Conservation (phyloP, 1,139 yeast species). For the Saccharomycopsis hybrid region DNA sequence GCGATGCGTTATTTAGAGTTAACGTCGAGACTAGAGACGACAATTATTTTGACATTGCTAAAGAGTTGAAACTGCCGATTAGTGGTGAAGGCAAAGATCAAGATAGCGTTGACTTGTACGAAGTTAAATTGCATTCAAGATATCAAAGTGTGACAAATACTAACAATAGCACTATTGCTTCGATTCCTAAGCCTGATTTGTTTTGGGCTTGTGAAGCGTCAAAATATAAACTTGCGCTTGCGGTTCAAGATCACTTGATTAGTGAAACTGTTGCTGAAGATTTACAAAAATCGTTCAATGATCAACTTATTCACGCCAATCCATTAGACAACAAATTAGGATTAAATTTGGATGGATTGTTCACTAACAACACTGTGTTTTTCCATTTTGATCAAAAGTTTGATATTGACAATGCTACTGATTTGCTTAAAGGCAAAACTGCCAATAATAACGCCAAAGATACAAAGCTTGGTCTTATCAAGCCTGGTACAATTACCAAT, state of each 20-base stretch:
- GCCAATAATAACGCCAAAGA: background rate
- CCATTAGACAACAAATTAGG: slow-evolving; percentile 16
- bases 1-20: slow-evolving; percentile 16
- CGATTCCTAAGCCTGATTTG: slow-evolving; percentile 19
- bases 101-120: background rate
- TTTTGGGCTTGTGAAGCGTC: slow-evolving; percentile 21
- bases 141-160: slow-evolving; percentile 13
- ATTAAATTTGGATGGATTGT: slow-evolving; percentile 19
- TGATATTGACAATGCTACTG: background rate
- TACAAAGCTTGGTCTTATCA: too few species aligned
- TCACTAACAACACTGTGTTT: slow-evolving; percentile 21
- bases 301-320: slow-evolving; percentile 15
- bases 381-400: slow-evolving; percentile 11
- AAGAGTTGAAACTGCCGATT: background rate
- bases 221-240: background rate
- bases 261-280: slow-evolving; percentile 7
- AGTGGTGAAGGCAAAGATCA: background rate
- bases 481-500: background rate
- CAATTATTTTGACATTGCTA: background rate
- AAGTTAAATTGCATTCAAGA: slow-evolving; percentile 19
- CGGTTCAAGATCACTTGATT: slow-evolving; percentile 1
- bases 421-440: background rate
- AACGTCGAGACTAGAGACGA: slow-evolving; percentile 9
- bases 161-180: background rate
- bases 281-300: slow-evolving; percentile 4